Percentiles rank a stretch among this genome's conserved stretches.
Evolutionary conservation across 2,329 filamentous ascomycete genomes (phyloP).

Genomic region (Erysiphe neolycopersici): DNA sequence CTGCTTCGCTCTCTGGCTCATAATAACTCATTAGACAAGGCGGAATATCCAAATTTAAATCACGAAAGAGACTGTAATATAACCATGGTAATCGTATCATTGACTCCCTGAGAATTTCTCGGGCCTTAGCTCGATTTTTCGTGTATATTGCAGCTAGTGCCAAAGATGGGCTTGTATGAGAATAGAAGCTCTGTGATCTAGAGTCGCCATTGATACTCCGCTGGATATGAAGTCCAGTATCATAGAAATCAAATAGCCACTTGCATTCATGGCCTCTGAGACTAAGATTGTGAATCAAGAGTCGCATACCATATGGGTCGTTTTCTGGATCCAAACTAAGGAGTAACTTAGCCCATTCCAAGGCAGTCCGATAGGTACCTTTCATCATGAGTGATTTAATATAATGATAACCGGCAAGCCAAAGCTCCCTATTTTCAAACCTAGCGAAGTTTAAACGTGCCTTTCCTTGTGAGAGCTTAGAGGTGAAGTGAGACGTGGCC

Average conservation of each 20-base stretch:
- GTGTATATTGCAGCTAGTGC: constrained; percentile 51
- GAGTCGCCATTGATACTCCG: constrained; percentile 19
- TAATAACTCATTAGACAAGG: constrained; percentile 54
- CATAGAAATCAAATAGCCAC: constrained; percentile 45
- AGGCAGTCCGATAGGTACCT: constrained; percentile 77
- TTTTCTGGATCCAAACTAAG: constrained; percentile 41
- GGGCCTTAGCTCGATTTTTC: constrained; percentile 36
- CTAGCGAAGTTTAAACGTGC: constrained; percentile 58
- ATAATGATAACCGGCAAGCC: constrained; percentile 72
- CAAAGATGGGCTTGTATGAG: constrained; percentile 50
- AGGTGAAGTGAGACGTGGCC: constrained; percentile 56
- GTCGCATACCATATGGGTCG: constrained; percentile 62
- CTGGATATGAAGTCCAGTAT: constrained; percentile 17
- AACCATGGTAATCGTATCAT: constrained; percentile 64
- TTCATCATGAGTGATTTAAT: constrained; percentile 64
- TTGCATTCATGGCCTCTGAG: constrained; percentile 53
- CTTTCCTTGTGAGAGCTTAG: constrained; percentile 47
- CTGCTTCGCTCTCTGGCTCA: constrained; percentile 23
- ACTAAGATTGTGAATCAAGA: constrained; percentile 62
- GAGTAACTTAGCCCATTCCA: constrained; percentile 80
- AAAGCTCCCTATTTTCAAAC: constrained; percentile 77
- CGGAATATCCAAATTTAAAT: constrained; percentile 53
- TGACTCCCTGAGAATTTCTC: constrained; percentile 34
- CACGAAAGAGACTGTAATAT: constrained; percentile 53
- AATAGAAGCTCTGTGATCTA: not conserved